phyloP scores from a whole-genome alignment of 306 rosid genomes.

The Morella rubra region DNA sequence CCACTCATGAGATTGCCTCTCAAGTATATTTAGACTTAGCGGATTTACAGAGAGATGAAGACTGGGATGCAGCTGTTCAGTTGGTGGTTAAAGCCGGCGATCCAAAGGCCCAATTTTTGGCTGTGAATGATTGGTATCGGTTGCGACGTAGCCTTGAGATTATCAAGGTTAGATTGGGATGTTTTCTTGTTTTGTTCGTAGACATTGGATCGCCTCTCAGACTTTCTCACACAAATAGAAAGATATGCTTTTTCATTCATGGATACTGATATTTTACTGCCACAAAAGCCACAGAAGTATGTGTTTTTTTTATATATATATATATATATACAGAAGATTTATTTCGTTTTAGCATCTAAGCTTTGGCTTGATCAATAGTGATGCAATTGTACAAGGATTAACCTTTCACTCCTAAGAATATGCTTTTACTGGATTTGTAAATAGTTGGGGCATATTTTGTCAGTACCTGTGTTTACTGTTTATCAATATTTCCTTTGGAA shows the following conservation, averaged over 20 bases:
- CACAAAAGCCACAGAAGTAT: conserved; percentile 4
- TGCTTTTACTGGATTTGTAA: conserved; percentile 16
- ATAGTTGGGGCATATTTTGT: conserved; percentile 17
- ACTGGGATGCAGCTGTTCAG: conserved; percentile 87
- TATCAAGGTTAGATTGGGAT: conserved; percentile 55
- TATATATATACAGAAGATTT: not conserved
- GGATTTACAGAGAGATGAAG: conserved; percentile 55
- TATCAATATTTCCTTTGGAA: conserved; percentile 38
- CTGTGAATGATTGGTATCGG: conserved; percentile 86
- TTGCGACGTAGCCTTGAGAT: conserved; percentile 85
- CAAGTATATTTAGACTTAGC: conserved; percentile 61
- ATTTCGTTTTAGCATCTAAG: not conserved
- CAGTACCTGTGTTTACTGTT: conserved; percentile 21
- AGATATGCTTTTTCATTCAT: not conserved
- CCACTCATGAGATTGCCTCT: conserved; percentile 60
- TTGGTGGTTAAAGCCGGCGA: conserved; percentile 88
- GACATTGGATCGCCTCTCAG: conserved; percentile 13
- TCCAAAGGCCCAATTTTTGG: conserved; percentile 61
- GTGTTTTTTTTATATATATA: not conserved
- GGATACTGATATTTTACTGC: conserved; percentile 9
- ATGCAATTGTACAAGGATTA: conserved; percentile 2
- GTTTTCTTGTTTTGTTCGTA: conserved; percentile 16
- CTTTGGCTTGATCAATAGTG: conserved; percentile 3
- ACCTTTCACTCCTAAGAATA: conserved; percentile 1
- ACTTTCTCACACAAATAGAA: not conserved